Evolutionary conservation across 1,139 yeast species (phyloP).

Genomic region (Oligophagozyma castellii): DNA sequence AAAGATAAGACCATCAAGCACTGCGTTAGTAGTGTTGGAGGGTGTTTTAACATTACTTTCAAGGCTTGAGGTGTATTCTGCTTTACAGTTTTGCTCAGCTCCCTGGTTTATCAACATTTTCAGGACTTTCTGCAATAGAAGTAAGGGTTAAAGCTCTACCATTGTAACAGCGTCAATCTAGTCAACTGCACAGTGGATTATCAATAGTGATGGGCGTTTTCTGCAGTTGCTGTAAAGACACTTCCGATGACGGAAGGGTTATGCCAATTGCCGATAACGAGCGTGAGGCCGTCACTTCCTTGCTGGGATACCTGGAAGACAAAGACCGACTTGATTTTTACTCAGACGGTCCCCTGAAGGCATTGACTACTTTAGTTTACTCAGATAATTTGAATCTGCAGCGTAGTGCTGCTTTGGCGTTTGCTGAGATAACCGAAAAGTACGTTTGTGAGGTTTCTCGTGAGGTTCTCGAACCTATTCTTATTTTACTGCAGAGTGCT

Average conservation of each 20-base stretch:
- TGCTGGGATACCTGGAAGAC: conserved; percentile 80
- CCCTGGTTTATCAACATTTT: too few species aligned
- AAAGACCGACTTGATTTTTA: conserved; percentile 58
- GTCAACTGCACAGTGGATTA: too few species aligned
- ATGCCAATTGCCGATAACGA: conserved; percentile 94
- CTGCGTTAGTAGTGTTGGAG: too few species aligned
- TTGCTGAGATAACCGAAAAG: conserved; percentile 96
- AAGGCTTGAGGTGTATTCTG: too few species aligned
- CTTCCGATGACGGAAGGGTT: conserved; percentile 42
- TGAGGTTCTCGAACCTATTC: conserved; percentile 85
- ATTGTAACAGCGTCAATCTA: too few species aligned
- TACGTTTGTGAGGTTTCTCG: conserved; percentile 82
- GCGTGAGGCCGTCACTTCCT: conserved; percentile 86
- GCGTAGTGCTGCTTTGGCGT: conserved; percentile 94
- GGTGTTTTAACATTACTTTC: too few species aligned
- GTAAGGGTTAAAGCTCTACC: too few species aligned
- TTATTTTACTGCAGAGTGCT: conserved; percentile 69
- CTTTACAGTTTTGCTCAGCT: too few species aligned
- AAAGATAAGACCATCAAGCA: too few species aligned
- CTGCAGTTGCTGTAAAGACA: conserved; percentile 42
- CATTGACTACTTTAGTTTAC: conserved; percentile 83
- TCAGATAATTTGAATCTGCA: conserved; percentile 91
- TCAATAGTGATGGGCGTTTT: conserved; percentile 44
- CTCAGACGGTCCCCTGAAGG: conserved; percentile 79
- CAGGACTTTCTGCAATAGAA: too few species aligned